phyloP scores from a whole-genome alignment of 768 basidiomycete genomes.

The Pisolithus microcarpus region DNA sequence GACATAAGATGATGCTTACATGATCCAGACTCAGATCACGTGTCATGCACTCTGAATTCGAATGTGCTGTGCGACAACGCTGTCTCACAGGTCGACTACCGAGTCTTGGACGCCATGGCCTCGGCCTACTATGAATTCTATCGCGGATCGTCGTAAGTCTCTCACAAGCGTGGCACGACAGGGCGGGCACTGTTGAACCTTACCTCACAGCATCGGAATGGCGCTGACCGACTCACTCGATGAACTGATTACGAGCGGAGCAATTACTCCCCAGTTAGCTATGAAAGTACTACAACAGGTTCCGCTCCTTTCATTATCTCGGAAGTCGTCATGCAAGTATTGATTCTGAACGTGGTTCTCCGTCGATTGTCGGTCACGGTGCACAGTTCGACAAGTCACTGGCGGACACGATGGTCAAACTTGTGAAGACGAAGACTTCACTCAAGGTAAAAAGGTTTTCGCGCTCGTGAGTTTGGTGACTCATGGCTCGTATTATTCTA shows the following conservation, averaged over 20 bases:
- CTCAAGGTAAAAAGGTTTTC: constrained; percentile 59
- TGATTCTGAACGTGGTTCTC: neutral
- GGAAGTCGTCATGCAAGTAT: neutral
- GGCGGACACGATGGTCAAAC: constrained; percentile 86
- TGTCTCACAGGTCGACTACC: neutral
- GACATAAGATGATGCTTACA: no score
- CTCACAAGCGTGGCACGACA: neutral
- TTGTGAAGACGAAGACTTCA: constrained; percentile 91
- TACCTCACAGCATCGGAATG: constrained; percentile 75
- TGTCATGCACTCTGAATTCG: no score
- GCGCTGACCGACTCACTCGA: constrained; percentile 97
- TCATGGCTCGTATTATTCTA: constrained; percentile 22
- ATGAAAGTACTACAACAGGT: constrained; percentile 99
- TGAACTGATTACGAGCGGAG: constrained; percentile 93
- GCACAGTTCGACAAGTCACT: constrained; percentile 91
- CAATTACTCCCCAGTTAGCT: constrained; percentile 96
- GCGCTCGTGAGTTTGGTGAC: constrained; percentile 10
- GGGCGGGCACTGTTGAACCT: neutral
- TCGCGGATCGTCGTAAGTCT: constrained; percentile 82
- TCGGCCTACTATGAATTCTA: constrained; percentile 90
- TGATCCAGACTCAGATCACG: no score
- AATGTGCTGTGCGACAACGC: no score
- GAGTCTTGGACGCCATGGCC: constrained; percentile 42
- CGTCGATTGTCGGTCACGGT: neutral
- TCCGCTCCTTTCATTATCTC: constrained; percentile 9